Conservation (phyloP, 768 basidiomycete species). For the Brasilioporus rufonigricans region DNA sequence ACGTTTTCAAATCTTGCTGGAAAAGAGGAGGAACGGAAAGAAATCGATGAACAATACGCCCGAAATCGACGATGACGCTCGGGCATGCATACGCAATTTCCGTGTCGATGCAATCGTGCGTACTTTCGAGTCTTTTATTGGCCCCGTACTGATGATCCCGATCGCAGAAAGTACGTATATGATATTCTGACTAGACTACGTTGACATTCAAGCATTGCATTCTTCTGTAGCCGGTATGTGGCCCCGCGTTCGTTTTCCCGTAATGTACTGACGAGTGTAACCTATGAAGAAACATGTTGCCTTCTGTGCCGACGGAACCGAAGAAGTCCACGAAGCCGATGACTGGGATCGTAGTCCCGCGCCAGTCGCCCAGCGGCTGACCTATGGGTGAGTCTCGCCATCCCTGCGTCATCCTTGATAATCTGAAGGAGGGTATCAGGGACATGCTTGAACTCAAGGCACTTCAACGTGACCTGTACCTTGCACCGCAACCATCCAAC, state of each 20-base stretch:
- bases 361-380: slow-evolving; percentile 58
- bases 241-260: background rate
- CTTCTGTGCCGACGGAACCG: slow-evolving; percentile 52
- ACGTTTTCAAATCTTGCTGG: slow-evolving; percentile 24
- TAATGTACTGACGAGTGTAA: background rate
- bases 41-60: background rate
- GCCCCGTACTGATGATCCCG: background rate
- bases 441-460: slow-evolving; percentile 69
- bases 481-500: slow-evolving; percentile 49
- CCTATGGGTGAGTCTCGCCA: slow-evolving; percentile 59
- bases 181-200: background rate
- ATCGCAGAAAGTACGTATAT: slow-evolving; percentile 18
- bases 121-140: background rate
- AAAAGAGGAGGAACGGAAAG: slow-evolving; percentile 16
- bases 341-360: slow-evolving; percentile 79
- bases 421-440: slow-evolving; percentile 30
- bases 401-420: background rate
- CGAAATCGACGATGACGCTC: slow-evolving; percentile 16
- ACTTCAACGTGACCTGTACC: slow-evolving; percentile 62
- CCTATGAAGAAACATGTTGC: slow-evolving; percentile 52
- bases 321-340: slow-evolving; percentile 65
- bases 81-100: slow-evolving; percentile 26
- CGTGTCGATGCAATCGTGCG: slow-evolving; percentile 22
- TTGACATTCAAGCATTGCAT: background rate
- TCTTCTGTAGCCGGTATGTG: slow-evolving; percentile 13